Conservation (phyloP, 345 rosid species). For the Euphorbia pulcherrima region DNA sequence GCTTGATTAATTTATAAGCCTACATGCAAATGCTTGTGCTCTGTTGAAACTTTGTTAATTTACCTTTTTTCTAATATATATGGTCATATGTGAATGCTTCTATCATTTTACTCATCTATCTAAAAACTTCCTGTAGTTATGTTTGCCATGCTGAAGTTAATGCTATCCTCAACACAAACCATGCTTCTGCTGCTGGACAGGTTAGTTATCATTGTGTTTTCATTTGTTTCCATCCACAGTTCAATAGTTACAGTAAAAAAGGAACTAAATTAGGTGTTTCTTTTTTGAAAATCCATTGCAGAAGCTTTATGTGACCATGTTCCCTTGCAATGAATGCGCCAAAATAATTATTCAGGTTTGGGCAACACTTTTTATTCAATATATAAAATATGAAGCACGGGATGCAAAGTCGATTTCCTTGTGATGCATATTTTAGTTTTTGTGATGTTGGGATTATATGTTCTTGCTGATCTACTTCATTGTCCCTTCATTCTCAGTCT, state of each 20-base stretch:
- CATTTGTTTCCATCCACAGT: background rate
- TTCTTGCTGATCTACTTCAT: conserved; percentile 1
- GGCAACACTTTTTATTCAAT: conserved; percentile 8
- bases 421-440: background rate
- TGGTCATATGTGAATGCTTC: background rate
- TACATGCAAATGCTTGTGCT: background rate
- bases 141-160: conserved; percentile 98
- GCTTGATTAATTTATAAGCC: background rate
- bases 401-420: no score
- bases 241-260: background rate
- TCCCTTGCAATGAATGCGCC: conserved; percentile 98
- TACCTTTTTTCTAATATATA: conserved; percentile 1
- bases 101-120: conserved; percentile 1
- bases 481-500: conserved; percentile 43
- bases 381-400: background rate
- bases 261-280: conserved; percentile 1
- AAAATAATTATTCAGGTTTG: conserved; percentile 92
- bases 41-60: background rate
- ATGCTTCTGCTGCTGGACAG: conserved; percentile 88
- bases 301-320: conserved; percentile 97
- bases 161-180: conserved; percentile 90
- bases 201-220: conserved; percentile 29
- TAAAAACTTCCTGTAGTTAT: conserved; percentile 44
- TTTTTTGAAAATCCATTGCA: conserved; percentile 37
- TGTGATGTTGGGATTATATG: background rate